Percentiles rank a stretch among this genome's conserved stretches.
These are phyloP conservation scores for Ligustrum vulgare DNA, from an alignment of 257 asterid genomes.

Conservation along the genomic window DNA sequence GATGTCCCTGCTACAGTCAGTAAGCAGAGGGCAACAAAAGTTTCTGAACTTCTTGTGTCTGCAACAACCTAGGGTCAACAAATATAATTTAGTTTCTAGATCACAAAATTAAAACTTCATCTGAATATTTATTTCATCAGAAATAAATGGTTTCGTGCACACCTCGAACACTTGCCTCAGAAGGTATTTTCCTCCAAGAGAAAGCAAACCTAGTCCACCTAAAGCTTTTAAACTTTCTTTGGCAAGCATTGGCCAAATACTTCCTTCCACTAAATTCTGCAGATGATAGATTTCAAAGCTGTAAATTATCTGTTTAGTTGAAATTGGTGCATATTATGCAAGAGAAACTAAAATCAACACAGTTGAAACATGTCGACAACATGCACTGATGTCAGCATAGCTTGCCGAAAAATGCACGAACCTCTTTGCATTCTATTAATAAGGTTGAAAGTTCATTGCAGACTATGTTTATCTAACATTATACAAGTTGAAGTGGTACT, in stretches of 20 bases:
- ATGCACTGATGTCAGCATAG: neutral
- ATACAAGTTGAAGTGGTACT: too few species aligned
- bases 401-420: neutral
- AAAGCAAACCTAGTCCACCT: conserved; percentile 84
- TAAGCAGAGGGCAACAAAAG: conserved; percentile 97
- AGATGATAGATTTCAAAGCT: conserved; percentile 30
- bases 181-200: conserved; percentile 89
- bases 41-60: conserved; percentile 95
- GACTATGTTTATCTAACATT: neutral
- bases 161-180: conserved; percentile 95
- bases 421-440: neutral
- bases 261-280: conserved; percentile 78
- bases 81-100: conserved; percentile 29
- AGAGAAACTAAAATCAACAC: neutral
- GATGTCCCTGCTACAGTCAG: conserved; percentile 98
- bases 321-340: neutral
- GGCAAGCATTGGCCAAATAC: conserved; percentile 90
- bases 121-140: conserved; percentile 15
- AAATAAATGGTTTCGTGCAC: conserved; percentile 22
- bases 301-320: conserved; percentile 2
- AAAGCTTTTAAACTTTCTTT: conserved; percentile 93
- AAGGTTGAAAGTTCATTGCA: neutral
- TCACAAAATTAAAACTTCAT: conserved; percentile 1
- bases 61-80: conserved; percentile 78
- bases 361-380: neutral